A percentile compares a stretch with the other conserved stretches of the same genome.
phyloP scores from a whole-genome alignment of 2,329 filamentous ascomycete species.

The Talaromyces sp. region DNA sequence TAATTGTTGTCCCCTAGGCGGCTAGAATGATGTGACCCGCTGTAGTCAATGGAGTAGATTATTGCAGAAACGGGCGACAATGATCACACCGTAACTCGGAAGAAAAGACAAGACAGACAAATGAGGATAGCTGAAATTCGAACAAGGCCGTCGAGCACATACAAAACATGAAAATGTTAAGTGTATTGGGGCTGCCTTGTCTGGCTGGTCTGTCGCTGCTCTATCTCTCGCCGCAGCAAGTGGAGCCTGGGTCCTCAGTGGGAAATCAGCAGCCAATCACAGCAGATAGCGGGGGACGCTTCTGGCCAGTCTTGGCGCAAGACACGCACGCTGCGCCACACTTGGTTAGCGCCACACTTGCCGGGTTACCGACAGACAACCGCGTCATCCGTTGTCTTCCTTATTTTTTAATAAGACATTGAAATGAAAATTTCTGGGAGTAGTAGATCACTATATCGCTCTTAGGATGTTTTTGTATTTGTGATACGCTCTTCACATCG shows the following conservation, averaged over 20 bases:
- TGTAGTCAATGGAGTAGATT: background rate
- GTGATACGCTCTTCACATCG: background rate
- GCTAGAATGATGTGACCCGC: conserved; percentile 1
- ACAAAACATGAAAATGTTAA: background rate
- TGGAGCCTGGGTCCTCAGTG: background rate
- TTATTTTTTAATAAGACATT: background rate
- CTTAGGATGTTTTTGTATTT: background rate
- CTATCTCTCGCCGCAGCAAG: conserved; percentile 1
- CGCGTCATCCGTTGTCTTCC: background rate
- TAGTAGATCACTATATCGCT: background rate
- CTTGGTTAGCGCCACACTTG: conserved; percentile 4
- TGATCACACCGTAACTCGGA: background rate
- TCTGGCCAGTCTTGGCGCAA: conserved; percentile 1
- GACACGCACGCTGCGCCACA: conserved; percentile 8
- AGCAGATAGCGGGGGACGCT: background rate
- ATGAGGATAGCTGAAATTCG: background rate
- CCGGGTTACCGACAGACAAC: background rate
- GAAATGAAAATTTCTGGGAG: too few species aligned
- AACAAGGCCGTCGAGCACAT: background rate
- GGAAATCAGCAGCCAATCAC: background rate
- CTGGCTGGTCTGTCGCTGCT: background rate
- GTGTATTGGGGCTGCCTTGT: conserved; percentile 9
- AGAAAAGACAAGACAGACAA: background rate
- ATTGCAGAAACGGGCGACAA: background rate
- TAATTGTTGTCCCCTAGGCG: conserved; percentile 5